Evolutionary conservation across 2,329 filamentous ascomycete species (phyloP), one percentile per base, ranked within the genome.

Genomic region (Phialophora chinensis): DNA sequence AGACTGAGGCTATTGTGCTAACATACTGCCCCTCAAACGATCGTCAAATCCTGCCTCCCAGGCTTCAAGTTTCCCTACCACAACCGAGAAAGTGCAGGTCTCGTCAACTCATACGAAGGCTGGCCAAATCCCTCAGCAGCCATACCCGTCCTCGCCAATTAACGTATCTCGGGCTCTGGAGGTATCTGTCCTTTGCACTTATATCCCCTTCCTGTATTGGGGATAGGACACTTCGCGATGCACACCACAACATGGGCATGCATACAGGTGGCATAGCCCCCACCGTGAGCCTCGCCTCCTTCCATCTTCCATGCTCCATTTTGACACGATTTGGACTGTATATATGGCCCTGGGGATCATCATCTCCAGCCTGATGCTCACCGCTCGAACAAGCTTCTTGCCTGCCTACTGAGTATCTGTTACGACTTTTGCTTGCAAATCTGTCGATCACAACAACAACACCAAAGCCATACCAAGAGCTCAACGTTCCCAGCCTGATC

Each of bases 261-360:
- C 42, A 27, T 60, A 42, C 57, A 50, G 23, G 23, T 42, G 57
- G 38, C 42, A 60, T 44, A 60, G 57, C 57, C 57, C 38, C 35
- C 57, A 49, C n/a, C 35, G 14, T 29, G 3, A 60, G 25, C 38
- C 57, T 33, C 38, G 23, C 23, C 27, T 17, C n/a, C n/a, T 33
- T 42, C 20, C 44, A 44, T 14, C n/a, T 33, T 42, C 20, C 44
- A 44, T 14, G 17, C 23, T 14, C 5, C 42, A 60, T 10, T 14
- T 53, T 12, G 57, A n/a, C 38, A 44, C 17, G 38, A 7, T 44
- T 7, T n/a, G 38, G 17, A 44, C 38, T n/a, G 38, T 60, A 60
- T 60, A 59, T 60, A 60, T 60, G 38, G 17, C 27, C 38, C 42
- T 47, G 42, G 6, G 11, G 33, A 49, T 60, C 38, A 25, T 44